These are phyloP conservation scores for Russula griseocarnosa DNA, from an alignment of 768 basidiomycete species.

Conservation along the genomic window DNA sequence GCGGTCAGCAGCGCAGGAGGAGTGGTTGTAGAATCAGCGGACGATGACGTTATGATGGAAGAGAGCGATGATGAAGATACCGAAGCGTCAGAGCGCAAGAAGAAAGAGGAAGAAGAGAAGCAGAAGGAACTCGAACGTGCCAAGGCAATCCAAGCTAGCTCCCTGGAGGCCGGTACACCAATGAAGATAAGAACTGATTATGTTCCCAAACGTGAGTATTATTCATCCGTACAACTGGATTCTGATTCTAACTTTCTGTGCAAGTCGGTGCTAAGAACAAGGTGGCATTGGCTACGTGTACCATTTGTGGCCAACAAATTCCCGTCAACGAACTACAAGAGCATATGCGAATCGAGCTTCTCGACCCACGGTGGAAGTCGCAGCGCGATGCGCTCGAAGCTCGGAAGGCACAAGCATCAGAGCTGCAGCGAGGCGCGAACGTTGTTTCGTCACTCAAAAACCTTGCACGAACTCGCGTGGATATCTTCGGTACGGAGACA, in stretches of 20 bases:
- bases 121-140: constrained; percentile 70
- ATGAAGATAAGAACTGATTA: constrained; percentile 98
- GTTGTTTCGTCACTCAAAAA: constrained; percentile 90
- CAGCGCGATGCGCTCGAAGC: constrained; percentile 86
- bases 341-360: constrained; percentile 96
- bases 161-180: constrained; percentile 65
- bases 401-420: constrained; percentile 84
- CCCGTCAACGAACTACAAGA: constrained; percentile 94
- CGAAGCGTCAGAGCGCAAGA: constrained; percentile 52
- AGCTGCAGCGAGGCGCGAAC: constrained; percentile 86
- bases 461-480: constrained; percentile 91
- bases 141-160: constrained; percentile 73
- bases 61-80: constrained; percentile 81
- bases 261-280: constrained; percentile 67
- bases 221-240: neutral
- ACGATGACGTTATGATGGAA: constrained; percentile 71
- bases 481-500: constrained; percentile 92
- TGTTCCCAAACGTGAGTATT: constrained; percentile 77
- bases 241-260: constrained; percentile 18
- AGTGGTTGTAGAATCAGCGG: constrained; percentile 41
- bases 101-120: constrained; percentile 68
- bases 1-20: constrained; percentile 65
- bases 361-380: constrained; percentile 98
- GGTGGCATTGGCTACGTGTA: constrained; percentile 78
- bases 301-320: constrained; percentile 94